These are phyloP conservation scores for Cryphonectria japonica DNA, from an alignment of 2,329 filamentous ascomycete species.

Conservation along the genomic window DNA sequence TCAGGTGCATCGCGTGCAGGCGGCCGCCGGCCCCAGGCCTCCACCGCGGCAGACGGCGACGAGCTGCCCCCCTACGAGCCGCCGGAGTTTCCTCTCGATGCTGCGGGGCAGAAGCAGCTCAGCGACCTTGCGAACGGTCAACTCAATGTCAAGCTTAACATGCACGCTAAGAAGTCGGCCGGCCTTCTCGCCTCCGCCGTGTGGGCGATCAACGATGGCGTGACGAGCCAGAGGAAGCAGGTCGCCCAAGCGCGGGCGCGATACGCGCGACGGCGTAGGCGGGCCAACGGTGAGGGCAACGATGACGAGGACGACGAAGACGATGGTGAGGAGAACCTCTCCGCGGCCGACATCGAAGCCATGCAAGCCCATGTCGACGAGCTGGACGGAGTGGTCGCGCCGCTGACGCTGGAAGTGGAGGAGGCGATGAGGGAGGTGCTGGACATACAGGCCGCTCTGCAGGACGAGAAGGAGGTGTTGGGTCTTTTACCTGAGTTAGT, in stretches of 20 bases:
- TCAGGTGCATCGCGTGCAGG: conserved; percentile 18
- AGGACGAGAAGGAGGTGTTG: conserved; percentile 51
- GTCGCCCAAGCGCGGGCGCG: background rate
- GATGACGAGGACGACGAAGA: conserved; percentile 7
- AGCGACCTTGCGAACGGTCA: conserved; percentile 48
- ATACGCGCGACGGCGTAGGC: background rate
- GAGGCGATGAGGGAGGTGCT: conserved; percentile 51
- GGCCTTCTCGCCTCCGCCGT: conserved; percentile 50
- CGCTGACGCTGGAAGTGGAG: conserved; percentile 51
- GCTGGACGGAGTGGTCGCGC: conserved; percentile 46
- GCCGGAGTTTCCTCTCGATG: conserved; percentile 50
- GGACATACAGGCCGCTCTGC: conserved; percentile 53
- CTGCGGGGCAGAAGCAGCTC: conserved; percentile 44
- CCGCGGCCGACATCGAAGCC: conserved; percentile 6
- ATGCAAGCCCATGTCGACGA: conserved; percentile 30
- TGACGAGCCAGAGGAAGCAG: conserved; percentile 34
- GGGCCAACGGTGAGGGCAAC: background rate
- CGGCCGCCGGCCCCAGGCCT: conserved; percentile 32
- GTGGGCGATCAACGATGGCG: conserved; percentile 53
- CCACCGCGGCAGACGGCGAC: conserved; percentile 6
- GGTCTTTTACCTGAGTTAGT: conserved; percentile 40
- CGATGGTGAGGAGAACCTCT: conserved; percentile 1
- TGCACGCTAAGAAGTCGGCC: conserved; percentile 50
- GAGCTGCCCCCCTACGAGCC: conserved; percentile 56
- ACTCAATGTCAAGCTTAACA: conserved; percentile 47